Evolutionary conservation across 306 rosid species (phyloP).

Genomic region (Prunus armeniaca): DNA sequence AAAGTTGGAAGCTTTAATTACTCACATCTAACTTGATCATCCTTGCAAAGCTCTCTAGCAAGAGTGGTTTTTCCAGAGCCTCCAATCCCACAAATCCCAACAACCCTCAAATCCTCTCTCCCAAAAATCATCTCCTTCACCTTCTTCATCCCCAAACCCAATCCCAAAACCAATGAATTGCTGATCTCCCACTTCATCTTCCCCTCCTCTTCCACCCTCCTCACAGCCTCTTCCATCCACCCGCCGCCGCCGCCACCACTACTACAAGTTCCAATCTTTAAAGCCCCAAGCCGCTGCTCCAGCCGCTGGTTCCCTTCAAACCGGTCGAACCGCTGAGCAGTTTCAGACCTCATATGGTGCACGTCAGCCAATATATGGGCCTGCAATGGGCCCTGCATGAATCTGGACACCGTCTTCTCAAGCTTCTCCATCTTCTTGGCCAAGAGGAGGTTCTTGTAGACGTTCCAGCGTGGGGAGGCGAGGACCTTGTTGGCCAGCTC

Average conservation of each 20-base stretch:
- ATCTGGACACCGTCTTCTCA: conserved; percentile 51
- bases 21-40: conserved; percentile 74
- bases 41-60: conserved; percentile 67
- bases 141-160: conserved; percentile 67
- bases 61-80: conserved; percentile 96
- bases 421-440: conserved; percentile 76
- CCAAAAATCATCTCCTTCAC: conserved; percentile 57
- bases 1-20: background rate
- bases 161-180: conserved; percentile 38
- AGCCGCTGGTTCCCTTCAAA: conserved; percentile 35
- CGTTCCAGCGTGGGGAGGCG: conserved; percentile 58
- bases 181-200: conserved; percentile 33
- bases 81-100: conserved; percentile 79
- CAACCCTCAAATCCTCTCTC: conserved; percentile 40
- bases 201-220: conserved; percentile 49
- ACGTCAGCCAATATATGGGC: conserved; percentile 76
- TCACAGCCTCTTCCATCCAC: conserved; percentile 72
- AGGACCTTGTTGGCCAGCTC: conserved; percentile 64
- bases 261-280: conserved; percentile 47
- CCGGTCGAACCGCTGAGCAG: conserved; percentile 60
- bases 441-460: conserved; percentile 64
- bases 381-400: conserved; percentile 59
- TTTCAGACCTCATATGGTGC: conserved; percentile 50
- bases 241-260: conserved; percentile 31
- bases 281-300: conserved; percentile 54